Base-by-base conservation (phyloP, 2,329 filamentous ascomycete genomes). In the Colletotrichum musicola region DNA sequence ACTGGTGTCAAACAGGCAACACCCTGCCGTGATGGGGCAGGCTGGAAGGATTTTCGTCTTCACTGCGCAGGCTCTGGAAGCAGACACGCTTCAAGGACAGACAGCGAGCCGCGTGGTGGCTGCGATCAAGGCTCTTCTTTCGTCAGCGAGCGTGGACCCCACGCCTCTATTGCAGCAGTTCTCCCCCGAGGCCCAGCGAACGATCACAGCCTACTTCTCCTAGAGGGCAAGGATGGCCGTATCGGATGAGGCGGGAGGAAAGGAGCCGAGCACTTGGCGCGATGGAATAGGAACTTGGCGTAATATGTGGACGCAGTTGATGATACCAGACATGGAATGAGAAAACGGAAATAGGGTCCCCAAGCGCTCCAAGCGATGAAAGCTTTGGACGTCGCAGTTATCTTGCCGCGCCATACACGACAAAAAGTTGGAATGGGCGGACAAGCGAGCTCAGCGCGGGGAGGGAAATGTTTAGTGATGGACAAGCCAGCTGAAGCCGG, bases 51-150 rank as follows among this genome's bases (percentile, higher is more conserved):
- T 95, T 68, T 98, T 99, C 77, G 89, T 92, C 27, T 92, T 90
- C 75, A 93, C 98, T 64, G 93, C 91, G 27, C 92, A 97, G 79
- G 95, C 95, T 20, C 89, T 99, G 14, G 95, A 98, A 77, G 92
- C 93, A 6, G 94, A 97, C 77, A 95, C 95, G 18, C 85, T 99
- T 47, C 93, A 95, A 76, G 95, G 95, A 20, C 90, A 94, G 76
- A 94, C 92, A 20, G 93, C 93, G 27, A 88, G 85, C 70, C 90
- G 92, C 70, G 92, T 97, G 65, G 93, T 94, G 38, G 85, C 85
- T 51, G 90, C 93, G 2, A 93, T 93, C 42, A 97, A 97, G 82
- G 83, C 88, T 60, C 86, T 99, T 58, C 87, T 97, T 47, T 86
- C 90, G 69, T 87, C 88, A 35, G 91, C 94, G 5, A 90, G 89